Base-by-base conservation (phyloP, 83 land plant species). In the Picea abies region DNA sequence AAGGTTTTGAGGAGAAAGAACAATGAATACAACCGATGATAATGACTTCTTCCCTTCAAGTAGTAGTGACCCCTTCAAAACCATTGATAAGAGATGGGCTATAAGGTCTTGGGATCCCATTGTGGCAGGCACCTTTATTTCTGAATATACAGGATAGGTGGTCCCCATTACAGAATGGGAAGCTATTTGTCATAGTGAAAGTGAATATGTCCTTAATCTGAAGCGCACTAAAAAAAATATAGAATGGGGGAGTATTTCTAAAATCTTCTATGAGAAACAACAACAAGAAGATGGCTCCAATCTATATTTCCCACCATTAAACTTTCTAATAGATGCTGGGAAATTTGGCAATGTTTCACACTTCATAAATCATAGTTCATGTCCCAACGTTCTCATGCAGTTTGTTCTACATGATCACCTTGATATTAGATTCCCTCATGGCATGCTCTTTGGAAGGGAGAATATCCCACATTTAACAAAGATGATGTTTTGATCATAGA, bases 381-480 rank as follows among this genome's bases (percentile, higher is more conserved):
- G 80, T 63, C 98, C 98, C 0, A 96, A 97, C 90, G 88, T 96
- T 37, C 79, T 92, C 80, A 92, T 94, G 88, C 99, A 97, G 83
- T 90, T 89, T 87, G 99, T 97, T 32, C 67, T 90, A 8, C 83
- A 83, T 82, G 94, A 91, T 25, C 87, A 90, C 66, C 77, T 85
- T 81, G 86, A 88, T 79, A 83, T 88, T 15, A 47, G 77, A 44
- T 81, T 82, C 83, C 92, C 96, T 11, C 99, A 94, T 87, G 81
- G 94, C 67, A 96, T 97, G 98, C 79, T 97, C 10, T 94, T 96
- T 84, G 94, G 98, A 22, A 83, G 87, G 91, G 91, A 92, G 79
- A 92, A 91, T 35, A 94, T 97, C 60, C 92, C 95, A 35, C 96
- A 97, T 19, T 63, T 94, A 86, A 87, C 88, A 63, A 98, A 97